A percentile compares a stretch with the other conserved stretches of the same genome.
Evolutionary conservation across 768 basidiomycete species (phyloP).

Genomic region (Suillus hirtellus): DNA sequence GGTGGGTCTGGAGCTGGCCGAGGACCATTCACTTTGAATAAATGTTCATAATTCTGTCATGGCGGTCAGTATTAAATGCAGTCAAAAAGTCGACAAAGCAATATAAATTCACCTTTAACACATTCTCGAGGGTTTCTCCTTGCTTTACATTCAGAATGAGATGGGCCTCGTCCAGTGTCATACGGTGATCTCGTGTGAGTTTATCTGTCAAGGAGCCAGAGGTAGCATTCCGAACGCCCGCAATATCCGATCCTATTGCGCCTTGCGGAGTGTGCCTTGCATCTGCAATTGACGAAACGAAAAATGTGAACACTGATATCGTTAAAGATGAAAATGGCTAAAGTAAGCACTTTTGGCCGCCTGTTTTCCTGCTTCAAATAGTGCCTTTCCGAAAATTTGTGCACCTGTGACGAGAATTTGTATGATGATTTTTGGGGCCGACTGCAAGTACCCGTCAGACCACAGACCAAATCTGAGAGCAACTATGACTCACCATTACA

Average conservation of each 20-base stretch:
- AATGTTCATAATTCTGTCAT: slow-evolving; percentile 82
- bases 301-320: neutral
- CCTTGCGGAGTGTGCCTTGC: slow-evolving; percentile 79
- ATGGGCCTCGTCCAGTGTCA: slow-evolving; percentile 95
- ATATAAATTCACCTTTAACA: slow-evolving; percentile 62
- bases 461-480: neutral
- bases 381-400: slow-evolving; percentile 88
- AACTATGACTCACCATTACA: slow-evolving; percentile 5
- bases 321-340: slow-evolving; percentile 2
- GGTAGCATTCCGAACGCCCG: slow-evolving; percentile 72
- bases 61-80: slow-evolving; percentile 5
- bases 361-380: slow-evolving; percentile 87
- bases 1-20: slow-evolving; percentile 53
- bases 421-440: slow-evolving; percentile 74
- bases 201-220: slow-evolving; percentile 78
- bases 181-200: slow-evolving; percentile 80
- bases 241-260: slow-evolving; percentile 64
- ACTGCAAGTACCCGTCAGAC: slow-evolving; percentile 40
- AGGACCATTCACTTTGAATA: slow-evolving; percentile 88
- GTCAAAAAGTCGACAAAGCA: slow-evolving; percentile 1
- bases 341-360: slow-evolving; percentile 82
- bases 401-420: slow-evolving; percentile 78
- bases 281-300: slow-evolving; percentile 48
- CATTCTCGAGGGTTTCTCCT: slow-evolving; percentile 63
- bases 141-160: slow-evolving; percentile 88